These are phyloP conservation scores for Zanthoxylum bungeanum DNA, from an alignment of 345 rosid genomes.

Conservation along the genomic window DNA sequence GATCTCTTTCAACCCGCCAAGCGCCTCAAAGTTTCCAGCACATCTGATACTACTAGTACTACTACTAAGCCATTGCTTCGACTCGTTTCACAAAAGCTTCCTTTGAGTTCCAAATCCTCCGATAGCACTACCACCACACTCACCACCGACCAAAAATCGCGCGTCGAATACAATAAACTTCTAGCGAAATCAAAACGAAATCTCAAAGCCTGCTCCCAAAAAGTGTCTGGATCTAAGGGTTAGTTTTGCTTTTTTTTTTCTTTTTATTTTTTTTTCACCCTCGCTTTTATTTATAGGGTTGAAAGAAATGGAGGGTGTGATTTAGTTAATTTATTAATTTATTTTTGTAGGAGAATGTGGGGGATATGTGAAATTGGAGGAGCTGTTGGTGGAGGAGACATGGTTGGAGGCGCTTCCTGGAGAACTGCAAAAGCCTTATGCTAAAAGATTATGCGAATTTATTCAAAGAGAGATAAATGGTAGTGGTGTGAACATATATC, in stretches of 20 bases:
- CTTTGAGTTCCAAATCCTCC: slow-evolving; percentile 13
- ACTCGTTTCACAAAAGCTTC: slow-evolving; percentile 4
- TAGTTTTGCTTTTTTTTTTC: not conserved
- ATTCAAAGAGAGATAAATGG: slow-evolving; percentile 48
- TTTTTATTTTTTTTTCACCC: not conserved
- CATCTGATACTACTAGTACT: slow-evolving; percentile 17
- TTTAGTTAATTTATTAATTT: not conserved
- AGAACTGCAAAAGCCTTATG: slow-evolving; percentile 69
- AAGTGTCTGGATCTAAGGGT: slow-evolving; percentile 56
- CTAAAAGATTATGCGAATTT: slow-evolving; percentile 50
- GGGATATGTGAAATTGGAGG: slow-evolving; percentile 56
- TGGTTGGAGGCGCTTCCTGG: slow-evolving; percentile 73
- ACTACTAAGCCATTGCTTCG: slow-evolving; percentile 1
- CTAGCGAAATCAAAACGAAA: slow-evolving; percentile 71
- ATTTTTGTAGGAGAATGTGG: slow-evolving; percentile 33
- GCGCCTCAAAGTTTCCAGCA: slow-evolving; percentile 50
- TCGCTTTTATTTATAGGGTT: slow-evolving; percentile 3
- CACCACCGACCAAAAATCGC: slow-evolving; percentile 48
- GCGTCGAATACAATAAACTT: slow-evolving; percentile 54
- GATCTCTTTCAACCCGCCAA: slow-evolving; percentile 72
- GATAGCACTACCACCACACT: slow-evolving; percentile 29
- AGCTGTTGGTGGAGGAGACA: slow-evolving; percentile 82
- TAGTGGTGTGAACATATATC: slow-evolving; percentile 45
- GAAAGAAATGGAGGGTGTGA: not conserved
- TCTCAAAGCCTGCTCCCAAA: slow-evolving; percentile 59